Percentiles rank a stretch among this genome's conserved stretches.
Conservation (phyloP, 495 filamentous ascomycete species). For the Massariosphaeria phaeospora region DNA sequence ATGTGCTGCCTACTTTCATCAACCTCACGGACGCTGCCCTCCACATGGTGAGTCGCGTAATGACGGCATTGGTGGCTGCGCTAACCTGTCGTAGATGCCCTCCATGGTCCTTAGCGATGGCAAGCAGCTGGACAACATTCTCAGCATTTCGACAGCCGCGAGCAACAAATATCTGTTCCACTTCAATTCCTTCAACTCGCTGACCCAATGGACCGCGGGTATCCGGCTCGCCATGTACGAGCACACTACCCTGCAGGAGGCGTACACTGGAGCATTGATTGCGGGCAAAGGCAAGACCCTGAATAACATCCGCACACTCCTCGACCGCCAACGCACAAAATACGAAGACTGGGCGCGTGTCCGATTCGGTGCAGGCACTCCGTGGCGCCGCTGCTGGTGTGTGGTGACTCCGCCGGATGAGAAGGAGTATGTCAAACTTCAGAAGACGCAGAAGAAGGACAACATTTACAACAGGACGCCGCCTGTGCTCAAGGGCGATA, state of each 20-base stretch:
- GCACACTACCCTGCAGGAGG: constrained; percentile 86
- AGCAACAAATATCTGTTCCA: constrained; percentile 93
- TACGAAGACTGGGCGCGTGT: constrained; percentile 94
- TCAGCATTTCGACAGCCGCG: constrained; percentile 91
- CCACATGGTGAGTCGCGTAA: constrained; percentile 67
- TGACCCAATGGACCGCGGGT: constrained; percentile 93
- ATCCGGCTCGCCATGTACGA: constrained; percentile 95
- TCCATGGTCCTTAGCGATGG: constrained; percentile 70
- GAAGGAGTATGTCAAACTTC: constrained; percentile 78
- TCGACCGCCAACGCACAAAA: constrained; percentile 69
- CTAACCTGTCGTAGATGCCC: constrained; percentile 58
- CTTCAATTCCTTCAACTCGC: constrained; percentile 89
- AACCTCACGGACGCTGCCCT: constrained; percentile 96
- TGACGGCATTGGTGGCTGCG: constrained; percentile 21
- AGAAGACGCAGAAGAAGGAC: constrained; percentile 79
- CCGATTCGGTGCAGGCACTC: constrained; percentile 90
- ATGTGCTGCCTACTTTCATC: constrained; percentile 90
- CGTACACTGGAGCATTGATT: constrained; percentile 92
- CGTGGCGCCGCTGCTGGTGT: constrained; percentile 95
- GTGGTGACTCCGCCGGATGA: constrained; percentile 88
- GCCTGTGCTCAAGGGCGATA: constrained; percentile 70
- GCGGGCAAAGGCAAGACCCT: constrained; percentile 86
- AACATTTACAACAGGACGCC: constrained; percentile 69
- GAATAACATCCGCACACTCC: constrained; percentile 80
- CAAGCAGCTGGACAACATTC: constrained; percentile 80